phyloP scores from a whole-genome alignment of 495 filamentous ascomycete species.

The Beverwykella pulmonaria region DNA sequence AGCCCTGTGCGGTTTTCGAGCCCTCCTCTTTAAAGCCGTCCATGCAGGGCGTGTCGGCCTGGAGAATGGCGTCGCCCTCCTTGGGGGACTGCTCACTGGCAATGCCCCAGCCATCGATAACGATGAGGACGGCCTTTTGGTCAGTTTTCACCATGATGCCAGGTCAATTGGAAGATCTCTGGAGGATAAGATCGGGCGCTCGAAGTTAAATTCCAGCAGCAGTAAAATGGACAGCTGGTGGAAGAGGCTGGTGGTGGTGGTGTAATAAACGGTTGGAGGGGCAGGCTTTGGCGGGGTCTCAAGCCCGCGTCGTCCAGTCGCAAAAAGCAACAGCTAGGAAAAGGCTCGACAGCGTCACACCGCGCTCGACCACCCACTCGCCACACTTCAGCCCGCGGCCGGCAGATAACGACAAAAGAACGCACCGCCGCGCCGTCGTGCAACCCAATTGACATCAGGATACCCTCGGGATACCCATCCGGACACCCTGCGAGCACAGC shows the following conservation, averaged over 20 bases:
- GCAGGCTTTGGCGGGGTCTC: constrained; percentile 12
- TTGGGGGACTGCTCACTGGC: constrained; percentile 73
- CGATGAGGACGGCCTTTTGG: constrained; percentile 93
- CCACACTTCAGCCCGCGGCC: constrained; percentile 48
- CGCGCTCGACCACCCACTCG: constrained; percentile 28
- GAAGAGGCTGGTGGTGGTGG: background rate
- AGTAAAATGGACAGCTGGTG: background rate
- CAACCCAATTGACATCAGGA: constrained; percentile 28
- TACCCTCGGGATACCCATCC: background rate
- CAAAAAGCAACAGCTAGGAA: constrained; percentile 30
- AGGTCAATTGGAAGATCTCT: constrained; percentile 15
- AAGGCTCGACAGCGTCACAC: constrained; percentile 43
- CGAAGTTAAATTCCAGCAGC: constrained; percentile 14
- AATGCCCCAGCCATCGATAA: constrained; percentile 98
- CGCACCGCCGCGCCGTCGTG: constrained; percentile 45
- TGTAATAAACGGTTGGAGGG: constrained; percentile 30
- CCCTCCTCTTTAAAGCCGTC: constrained; percentile 67
- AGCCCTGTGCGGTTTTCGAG: constrained; percentile 73
- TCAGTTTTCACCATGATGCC: constrained; percentile 71
- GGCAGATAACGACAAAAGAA: constrained; percentile 26
- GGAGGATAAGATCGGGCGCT: constrained; percentile 36
- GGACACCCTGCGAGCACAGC: background rate
- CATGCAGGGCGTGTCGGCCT: constrained; percentile 90
- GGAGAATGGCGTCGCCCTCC: constrained; percentile 90
- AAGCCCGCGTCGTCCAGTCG: constrained; percentile 34